Evolutionary conservation across 495 filamentous ascomycete species (phyloP).

Genomic region (Neurospora sp.): DNA sequence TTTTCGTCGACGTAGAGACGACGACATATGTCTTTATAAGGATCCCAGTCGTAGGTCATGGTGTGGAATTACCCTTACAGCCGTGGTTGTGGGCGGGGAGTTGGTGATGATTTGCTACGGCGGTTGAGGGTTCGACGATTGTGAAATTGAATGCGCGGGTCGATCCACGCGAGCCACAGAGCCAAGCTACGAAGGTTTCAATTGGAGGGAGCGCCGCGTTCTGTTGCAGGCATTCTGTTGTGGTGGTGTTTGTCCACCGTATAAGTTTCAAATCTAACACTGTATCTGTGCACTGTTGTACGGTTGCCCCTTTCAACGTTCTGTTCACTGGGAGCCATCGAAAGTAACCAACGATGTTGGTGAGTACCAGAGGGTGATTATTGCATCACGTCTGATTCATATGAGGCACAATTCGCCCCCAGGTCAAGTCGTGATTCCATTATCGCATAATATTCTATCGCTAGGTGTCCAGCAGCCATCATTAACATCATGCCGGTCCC

Average conservation of each 20-base stretch:
- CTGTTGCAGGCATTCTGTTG: background rate
- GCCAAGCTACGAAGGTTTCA: background rate
- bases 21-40: constrained; percentile 56
- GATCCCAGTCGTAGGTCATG: constrained; percentile 73
- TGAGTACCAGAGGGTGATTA: too few relatives aligned
- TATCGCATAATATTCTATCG: background rate
- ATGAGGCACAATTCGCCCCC: background rate
- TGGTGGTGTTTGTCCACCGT: background rate
- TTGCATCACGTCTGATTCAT: background rate
- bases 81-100: background rate
- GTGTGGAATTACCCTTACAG: background rate
- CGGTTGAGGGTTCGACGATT: background rate
- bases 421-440: background rate
- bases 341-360: too few relatives aligned
- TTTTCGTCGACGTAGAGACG: constrained; percentile 66
- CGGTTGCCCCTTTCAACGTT: background rate
- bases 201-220: background rate
- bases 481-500: background rate
- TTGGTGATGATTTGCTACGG: background rate
- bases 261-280: background rate
- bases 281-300: background rate
- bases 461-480: background rate
- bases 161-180: background rate
- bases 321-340: background rate
- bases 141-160: background rate